Evolutionary conservation across 2,329 filamentous ascomycete genomes (phyloP).

Genomic region (Cordyceps fumosorosea): DNA sequence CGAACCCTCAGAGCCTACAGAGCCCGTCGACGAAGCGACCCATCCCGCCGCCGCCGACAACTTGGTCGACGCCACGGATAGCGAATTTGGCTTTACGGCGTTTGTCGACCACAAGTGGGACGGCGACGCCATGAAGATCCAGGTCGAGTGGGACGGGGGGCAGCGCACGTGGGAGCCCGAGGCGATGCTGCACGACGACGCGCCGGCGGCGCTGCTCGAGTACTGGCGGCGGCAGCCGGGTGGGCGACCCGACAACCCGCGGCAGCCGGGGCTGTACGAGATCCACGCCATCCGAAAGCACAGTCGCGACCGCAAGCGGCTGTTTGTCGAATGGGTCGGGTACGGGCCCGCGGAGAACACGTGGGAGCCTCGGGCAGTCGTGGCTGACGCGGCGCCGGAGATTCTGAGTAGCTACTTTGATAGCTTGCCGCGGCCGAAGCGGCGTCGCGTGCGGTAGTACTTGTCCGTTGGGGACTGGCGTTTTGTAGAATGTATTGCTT

Average conservation of each 20-base stretch:
- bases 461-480: neutral
- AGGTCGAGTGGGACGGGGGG: constrained; percentile 34
- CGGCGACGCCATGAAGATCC: constrained; percentile 23
- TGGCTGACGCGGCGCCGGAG: constrained; percentile 23
- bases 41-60: neutral
- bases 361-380: constrained; percentile 23
- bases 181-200: constrained; percentile 27
- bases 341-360: constrained; percentile 23
- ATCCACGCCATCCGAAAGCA: constrained; percentile 29
- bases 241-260: constrained; percentile 27
- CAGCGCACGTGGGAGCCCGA: constrained; percentile 30
- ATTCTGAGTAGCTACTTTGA: constrained; percentile 24
- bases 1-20: neutral
- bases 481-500: neutral
- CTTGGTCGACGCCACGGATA: neutral
- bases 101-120: constrained; percentile 23
- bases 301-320: constrained; percentile 20
- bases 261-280: constrained; percentile 24
- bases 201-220: constrained; percentile 23
- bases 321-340: constrained; percentile 32
- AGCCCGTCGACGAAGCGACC: neutral
- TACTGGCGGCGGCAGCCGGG: constrained; percentile 25
- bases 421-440: constrained; percentile 6
- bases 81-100: neutral
- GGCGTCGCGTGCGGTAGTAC: neutral